These are phyloP conservation scores for Phytophthora melonis DNA, from an alignment of 352 stramenopile species.

Conservation along the genomic window DNA sequence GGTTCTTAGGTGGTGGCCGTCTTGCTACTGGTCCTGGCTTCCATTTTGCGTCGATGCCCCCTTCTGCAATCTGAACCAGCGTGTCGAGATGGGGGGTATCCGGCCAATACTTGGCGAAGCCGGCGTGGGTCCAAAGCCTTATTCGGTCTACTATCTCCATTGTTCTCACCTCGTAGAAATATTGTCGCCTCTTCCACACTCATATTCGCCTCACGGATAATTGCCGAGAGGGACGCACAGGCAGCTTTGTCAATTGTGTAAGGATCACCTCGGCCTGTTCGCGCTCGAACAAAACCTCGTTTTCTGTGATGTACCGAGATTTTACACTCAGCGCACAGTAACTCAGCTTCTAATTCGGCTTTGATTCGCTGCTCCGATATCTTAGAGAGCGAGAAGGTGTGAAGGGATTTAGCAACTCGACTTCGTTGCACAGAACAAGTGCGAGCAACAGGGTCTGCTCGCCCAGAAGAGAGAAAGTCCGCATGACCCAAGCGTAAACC, in stretches of 20 bases:
- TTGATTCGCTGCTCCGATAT: background rate
- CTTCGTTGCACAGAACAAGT: too few relatives aligned
- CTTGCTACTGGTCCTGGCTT: background rate
- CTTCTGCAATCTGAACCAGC: background rate
- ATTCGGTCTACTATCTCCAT: conserved; percentile 14
- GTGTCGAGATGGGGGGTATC: conserved; percentile 4
- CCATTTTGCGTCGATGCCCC: conserved; percentile 12
- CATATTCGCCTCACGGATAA: conserved; percentile 5
- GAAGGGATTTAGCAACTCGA: too few relatives aligned
- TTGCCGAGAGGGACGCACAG: background rate
- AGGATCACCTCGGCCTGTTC: too few relatives aligned
- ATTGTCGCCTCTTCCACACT: conserved; percentile 12
- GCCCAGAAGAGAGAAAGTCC: too few relatives aligned
- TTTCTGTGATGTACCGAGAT: background rate
- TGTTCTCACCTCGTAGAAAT: conserved; percentile 9
- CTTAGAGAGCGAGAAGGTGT: background rate
- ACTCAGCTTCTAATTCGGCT: background rate
- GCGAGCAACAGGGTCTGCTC: too few relatives aligned
- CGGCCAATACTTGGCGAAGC: background rate
- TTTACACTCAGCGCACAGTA: background rate
- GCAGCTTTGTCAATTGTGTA: conserved; percentile 7
- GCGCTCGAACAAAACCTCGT: too few relatives aligned
- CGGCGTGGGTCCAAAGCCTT: conserved; percentile 9
- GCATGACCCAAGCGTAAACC: too few relatives aligned
- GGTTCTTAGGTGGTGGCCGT: conserved; percentile 9